These are phyloP conservation scores for Ambrosiella cleistominuta DNA, from an alignment of 2,329 filamentous ascomycete species.

Conservation along the genomic window DNA sequence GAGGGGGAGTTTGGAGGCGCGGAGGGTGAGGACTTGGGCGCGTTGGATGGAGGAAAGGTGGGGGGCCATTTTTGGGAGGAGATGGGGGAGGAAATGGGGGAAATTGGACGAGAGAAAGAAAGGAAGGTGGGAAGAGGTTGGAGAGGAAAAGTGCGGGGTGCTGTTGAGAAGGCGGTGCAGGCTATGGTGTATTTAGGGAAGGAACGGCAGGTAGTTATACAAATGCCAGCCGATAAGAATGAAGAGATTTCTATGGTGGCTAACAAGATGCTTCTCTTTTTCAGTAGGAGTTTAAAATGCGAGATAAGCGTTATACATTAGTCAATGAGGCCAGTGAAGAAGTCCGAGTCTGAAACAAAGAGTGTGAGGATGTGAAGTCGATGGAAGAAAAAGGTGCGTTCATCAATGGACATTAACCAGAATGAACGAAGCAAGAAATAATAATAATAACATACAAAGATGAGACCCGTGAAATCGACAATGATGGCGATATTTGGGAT, in stretches of 20 bases:
- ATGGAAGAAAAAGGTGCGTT: background rate
- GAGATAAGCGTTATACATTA: background rate
- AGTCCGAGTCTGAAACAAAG: background rate
- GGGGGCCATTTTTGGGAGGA: conserved; percentile 6
- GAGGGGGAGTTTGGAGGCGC: conserved; percentile 11
- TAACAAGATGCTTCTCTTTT: background rate
- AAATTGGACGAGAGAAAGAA: background rate
- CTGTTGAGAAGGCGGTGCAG: background rate
- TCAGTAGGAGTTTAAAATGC: background rate
- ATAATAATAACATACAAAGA: background rate
- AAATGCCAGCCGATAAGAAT: background rate
- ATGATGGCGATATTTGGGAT: background rate
- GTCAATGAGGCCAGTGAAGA: background rate
- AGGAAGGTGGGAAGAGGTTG: background rate
- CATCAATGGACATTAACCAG: background rate
- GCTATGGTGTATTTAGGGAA: no score
- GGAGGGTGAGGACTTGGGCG: conserved; percentile 10
- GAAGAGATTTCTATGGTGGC: background rate
- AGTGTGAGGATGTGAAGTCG: background rate
- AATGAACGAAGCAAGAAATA: background rate
- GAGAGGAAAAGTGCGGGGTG: background rate
- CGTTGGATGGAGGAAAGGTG: conserved; percentile 12
- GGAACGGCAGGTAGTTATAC: background rate
- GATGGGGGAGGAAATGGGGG: background rate
- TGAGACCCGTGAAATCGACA: background rate